Evolutionary conservation across 169 alveolate genomes (phyloP).

Genomic region (Plasmodium falciparum): DNA sequence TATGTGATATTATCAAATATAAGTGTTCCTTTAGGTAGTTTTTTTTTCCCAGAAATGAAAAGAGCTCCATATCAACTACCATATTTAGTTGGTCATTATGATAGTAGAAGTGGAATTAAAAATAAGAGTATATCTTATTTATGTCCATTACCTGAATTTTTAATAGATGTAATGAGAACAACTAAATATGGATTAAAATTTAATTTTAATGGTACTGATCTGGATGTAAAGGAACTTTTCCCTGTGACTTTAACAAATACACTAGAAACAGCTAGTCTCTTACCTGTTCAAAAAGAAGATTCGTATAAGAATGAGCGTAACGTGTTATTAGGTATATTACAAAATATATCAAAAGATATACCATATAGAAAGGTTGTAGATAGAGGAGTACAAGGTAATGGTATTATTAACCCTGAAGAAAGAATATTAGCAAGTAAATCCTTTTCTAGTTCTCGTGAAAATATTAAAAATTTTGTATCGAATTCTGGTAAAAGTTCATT

Average conservation of each 20-base stretch:
- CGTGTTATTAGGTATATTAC: conserved; percentile 3
- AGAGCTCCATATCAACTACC: conserved; percentile 61
- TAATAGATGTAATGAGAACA: conserved; percentile 56
- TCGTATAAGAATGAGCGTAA: neutral
- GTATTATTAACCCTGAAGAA: conserved; percentile 42
- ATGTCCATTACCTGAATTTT: conserved; percentile 51
- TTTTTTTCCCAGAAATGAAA: conserved; percentile 32
- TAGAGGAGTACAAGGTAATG: conserved; percentile 18
- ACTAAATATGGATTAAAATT: conserved; percentile 26
- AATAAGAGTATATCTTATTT: conserved; percentile 17
- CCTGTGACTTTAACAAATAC: conserved; percentile 30
- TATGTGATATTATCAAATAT: conserved; percentile 50
- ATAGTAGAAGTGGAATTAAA: conserved; percentile 23
- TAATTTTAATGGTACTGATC: conserved; percentile 33
- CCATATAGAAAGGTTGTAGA: conserved; percentile 25
- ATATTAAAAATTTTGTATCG: conserved; percentile 17
- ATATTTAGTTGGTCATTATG: conserved; percentile 52
- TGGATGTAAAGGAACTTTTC: conserved; percentile 25
- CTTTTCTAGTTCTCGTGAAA: conserved; percentile 19
- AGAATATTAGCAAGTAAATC: conserved; percentile 34
- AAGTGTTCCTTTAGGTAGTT: conserved; percentile 26
- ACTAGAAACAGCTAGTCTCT: neutral
- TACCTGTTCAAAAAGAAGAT: conserved; percentile 48
- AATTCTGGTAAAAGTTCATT: conserved; percentile 25
- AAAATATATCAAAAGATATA: conserved; percentile 22